Base-by-base conservation (phyloP, 1,139 yeast genomes). In the Pichia sp. region DNA sequence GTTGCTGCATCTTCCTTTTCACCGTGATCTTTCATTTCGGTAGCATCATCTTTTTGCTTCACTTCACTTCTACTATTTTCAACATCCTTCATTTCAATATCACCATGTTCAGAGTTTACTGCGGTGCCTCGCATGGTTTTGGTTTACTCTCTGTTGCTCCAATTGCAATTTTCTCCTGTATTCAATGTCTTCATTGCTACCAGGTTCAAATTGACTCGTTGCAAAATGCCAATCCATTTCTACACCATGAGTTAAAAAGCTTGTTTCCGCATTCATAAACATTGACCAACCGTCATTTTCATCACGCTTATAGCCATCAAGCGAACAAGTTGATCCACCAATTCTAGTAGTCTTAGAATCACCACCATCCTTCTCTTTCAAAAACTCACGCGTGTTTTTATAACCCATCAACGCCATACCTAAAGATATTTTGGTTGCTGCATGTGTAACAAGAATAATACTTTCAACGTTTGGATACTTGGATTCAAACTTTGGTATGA, bases 171-270 rank as follows among this genome's bases (percentile, higher is more conserved):
- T 45, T 24, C 36, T 53, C 51, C 79, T 60, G 17, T 69, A 70
- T 51, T 70, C 72, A 35, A 76, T 66, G 55, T 76, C 82, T 50
- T 74, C 80, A 43, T 73, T 74, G 3, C 79, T 72, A 9, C 82
- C 81, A 2, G 81, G 81, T 54, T 75, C 82, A 45, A 71, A 74
- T n/a, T 46, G 43, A 21, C 68, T 68, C 14, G 54, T 48, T 4
- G 57, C 53, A 47, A 74, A 76, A 53, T 73, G 70, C 83, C 83
- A 77, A 51, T 74, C 70, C 82, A 76, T 77, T 52, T 75, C 80
- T 45, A 74, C 73, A 3, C 82, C 82, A 9, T 60, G 52, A 1
- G 64, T 49, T 42, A 77, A 63, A 45, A 74, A 76, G 21, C 64
- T 68, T 26, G 77, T 69, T 44, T 69, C 63, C 2, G 81, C 80